Conservation (phyloP, 768 basidiomycete genomes). For the Tulasnella sp. region DNA sequence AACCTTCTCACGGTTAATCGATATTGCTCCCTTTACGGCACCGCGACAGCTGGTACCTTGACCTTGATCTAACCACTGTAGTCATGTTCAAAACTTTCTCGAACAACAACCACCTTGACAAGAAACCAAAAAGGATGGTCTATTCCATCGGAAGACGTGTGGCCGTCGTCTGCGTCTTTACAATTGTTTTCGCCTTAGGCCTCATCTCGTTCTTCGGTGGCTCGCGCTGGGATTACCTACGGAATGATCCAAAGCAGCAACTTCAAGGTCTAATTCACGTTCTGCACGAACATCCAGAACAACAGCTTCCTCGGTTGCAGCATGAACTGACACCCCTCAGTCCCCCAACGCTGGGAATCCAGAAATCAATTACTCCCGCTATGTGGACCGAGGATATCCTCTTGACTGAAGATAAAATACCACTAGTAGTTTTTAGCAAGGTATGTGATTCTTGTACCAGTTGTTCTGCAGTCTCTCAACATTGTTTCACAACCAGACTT, state of each 20-base stretch:
- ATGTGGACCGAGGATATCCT: background rate
- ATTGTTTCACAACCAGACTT: background rate
- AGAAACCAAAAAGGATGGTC: no score
- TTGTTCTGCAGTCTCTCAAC: background rate
- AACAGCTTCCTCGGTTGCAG: slow-evolving; percentile 2
- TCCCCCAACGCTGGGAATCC: slow-evolving; percentile 8
- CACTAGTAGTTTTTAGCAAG: slow-evolving; percentile 15
- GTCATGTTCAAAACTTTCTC: no score
- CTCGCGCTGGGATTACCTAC: slow-evolving; percentile 4
- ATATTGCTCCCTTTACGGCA: no score
- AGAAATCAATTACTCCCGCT: background rate
- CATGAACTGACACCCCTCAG: background rate
- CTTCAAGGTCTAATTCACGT: slow-evolving; percentile 11
- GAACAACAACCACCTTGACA: no score
- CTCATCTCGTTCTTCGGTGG: no score
- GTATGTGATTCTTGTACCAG: background rate
- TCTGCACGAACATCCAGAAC: slow-evolving; percentile 12
- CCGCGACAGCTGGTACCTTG: no score
- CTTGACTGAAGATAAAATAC: slow-evolving; percentile 5
- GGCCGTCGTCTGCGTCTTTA: no score
- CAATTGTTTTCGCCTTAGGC: no score
- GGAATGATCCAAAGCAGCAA: slow-evolving; percentile 9
- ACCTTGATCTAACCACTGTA: no score
- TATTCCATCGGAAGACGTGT: no score
- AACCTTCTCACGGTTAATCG: no score